Percentiles rank a stretch among this genome's conserved stretches.
These are phyloP conservation scores for Euphorbia lathyris DNA, from an alignment of 345 rosid genomes.

Conservation along the genomic window DNA sequence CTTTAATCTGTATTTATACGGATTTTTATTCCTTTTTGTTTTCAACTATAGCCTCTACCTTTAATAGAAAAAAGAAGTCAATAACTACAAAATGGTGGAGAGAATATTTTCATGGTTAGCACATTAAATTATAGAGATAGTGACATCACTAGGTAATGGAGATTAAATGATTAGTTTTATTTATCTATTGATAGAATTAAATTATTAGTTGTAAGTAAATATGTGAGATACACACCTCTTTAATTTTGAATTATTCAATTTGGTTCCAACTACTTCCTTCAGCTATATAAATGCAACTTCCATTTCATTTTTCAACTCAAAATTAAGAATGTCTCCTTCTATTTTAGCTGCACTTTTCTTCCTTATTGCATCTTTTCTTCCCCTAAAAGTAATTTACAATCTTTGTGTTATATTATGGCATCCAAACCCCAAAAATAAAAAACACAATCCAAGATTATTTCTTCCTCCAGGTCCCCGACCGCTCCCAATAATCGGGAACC, in stretches of 20 bases:
- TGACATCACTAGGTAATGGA: no score
- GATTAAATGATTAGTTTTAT: no score
- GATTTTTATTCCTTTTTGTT: no score
- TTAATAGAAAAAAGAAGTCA: no score
- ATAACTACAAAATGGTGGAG: no score
- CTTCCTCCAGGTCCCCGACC: conserved; percentile 19
- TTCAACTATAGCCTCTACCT: no score
- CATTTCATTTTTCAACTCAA: neutral
- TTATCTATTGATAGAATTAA: no score
- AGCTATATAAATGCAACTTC: neutral
- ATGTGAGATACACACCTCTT: neutral
- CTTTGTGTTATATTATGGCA: neutral
- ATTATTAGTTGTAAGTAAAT: no score
- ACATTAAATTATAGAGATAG: no score
- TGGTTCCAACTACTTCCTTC: neutral
- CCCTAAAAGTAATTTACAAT: conserved; percentile 5
- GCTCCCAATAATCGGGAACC: conserved; percentile 16
- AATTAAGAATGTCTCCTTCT: neutral
- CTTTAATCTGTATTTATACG: no score
- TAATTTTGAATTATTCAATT: neutral
- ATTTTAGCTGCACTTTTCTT: neutral
- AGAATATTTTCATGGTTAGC: no score
- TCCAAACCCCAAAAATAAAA: neutral
- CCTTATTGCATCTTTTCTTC: neutral
- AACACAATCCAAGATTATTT: neutral